Evolutionary conservation across 1,284 basidiomycete genomes (phyloP), one percentile per base, ranked within the genome.

Genomic region (Erythrobasidium hasegawianum): DNA sequence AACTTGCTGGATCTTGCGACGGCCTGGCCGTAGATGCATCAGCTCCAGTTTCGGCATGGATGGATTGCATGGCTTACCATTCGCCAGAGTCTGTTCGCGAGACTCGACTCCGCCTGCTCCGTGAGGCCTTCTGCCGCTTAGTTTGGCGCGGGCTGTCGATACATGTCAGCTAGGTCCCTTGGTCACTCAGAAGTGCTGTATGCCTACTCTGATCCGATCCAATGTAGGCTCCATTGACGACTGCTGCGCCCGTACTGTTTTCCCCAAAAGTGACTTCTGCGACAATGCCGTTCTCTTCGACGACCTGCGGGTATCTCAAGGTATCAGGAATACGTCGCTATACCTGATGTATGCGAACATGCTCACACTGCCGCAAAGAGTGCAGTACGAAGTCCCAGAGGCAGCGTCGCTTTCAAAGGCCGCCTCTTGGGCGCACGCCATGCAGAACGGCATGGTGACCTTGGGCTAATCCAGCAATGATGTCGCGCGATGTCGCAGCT

Each of bases 181-280:
- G n/a, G n/a, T n/a, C n/a, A n/a, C n/a, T n/a, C n/a, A n/a, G n/a
- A n/a, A n/a, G n/a, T n/a, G n/a, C n/a, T n/a, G n/a, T n/a, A n/a
- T n/a, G 77, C 74, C n/a, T n/a, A 97, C 94, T 94, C 62, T 92
- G 86, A 67, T 90, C 88, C 72, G 90, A 87, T 0, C 85, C 89
- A n/a, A 99, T 89, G 75, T 90, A 96, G 14, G 89, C 88, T 18
- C 96, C 96, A 75, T 95, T 90, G 0, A 97, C 93, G 80, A 96
- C 90, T 0, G 95, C 92, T 11, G 92, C 91, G 29, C 96, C 96
- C 52, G 85, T 85, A 5, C 88, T 85, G 9, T 89, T 90, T 80
- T 99, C 96, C 24, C 91, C 91, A 74, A 99, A 99, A 0, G 87
- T 87, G 68, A 98, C 85, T 76, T 97, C 86, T 71, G 88, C 90